Percentiles rank a stretch among this genome's conserved stretches.
Conservation (phyloP, 805 yeast species). For the Candida morakotiae region DNA sequence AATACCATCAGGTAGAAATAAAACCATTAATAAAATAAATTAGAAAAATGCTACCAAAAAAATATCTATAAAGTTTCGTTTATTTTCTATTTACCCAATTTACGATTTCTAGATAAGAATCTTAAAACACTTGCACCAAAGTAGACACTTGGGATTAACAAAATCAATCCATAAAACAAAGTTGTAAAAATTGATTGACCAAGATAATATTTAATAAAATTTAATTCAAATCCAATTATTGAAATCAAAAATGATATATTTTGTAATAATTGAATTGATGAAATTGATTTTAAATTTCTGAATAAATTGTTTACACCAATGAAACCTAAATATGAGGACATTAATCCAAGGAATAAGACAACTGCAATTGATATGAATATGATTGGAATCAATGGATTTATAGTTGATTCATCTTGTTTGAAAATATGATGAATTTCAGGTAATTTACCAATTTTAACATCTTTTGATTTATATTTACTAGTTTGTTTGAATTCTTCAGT, state of each 20-base stretch:
- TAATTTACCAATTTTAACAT: slow-evolving; percentile 40
- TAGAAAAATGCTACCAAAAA: not conserved
- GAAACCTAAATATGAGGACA: slow-evolving; percentile 40
- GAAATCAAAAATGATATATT: slow-evolving; percentile 45
- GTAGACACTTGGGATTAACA: slow-evolving; percentile 52
- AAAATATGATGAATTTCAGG: slow-evolving; percentile 67
- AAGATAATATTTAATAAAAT: slow-evolving; percentile 55
- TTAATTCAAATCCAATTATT: slow-evolving; percentile 47
- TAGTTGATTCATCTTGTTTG: slow-evolving; percentile 49
- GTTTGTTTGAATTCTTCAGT: slow-evolving; percentile 20
- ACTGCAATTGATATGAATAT: slow-evolving; percentile 44
- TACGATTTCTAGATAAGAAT: slow-evolving; percentile 32
- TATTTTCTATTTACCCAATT: slow-evolving; percentile 16
- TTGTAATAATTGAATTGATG: slow-evolving; percentile 29
- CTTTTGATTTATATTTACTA: slow-evolving; percentile 20
- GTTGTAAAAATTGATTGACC: slow-evolving; percentile 60
- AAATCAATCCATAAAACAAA: slow-evolving; percentile 41
- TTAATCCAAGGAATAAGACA: slow-evolving; percentile 37
- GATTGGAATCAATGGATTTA: slow-evolving; percentile 47
- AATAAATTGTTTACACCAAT: slow-evolving; percentile 23
- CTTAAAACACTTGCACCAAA: slow-evolving; percentile 67
- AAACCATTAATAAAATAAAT: not conserved
- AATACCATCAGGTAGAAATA: slow-evolving; percentile 14
- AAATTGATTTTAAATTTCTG: slow-evolving; percentile 32
- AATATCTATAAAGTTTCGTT: not conserved